Percentiles rank a stretch among this genome's conserved stretches.
These are phyloP conservation scores for Skeletonema marinoi DNA, from an alignment of 108 stramenopile species.

Conservation along the genomic window DNA sequence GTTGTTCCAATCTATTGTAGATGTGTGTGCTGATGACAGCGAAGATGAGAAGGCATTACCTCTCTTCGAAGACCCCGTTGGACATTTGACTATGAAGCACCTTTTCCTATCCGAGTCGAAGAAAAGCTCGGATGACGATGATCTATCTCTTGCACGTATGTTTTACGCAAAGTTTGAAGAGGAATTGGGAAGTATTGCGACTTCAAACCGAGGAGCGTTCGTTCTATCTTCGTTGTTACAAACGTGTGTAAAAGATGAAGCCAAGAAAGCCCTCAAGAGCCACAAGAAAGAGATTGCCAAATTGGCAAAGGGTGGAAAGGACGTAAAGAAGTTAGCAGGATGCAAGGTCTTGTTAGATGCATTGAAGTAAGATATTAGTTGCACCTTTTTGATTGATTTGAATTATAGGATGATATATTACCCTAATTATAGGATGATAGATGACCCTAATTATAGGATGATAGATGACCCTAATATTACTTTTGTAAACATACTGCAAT, in stretches of 20 bases:
- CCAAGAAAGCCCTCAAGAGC: conserved; percentile 45
- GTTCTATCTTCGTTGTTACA: conserved; percentile 71
- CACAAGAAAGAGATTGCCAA: conserved; percentile 43
- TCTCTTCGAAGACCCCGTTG: conserved; percentile 78
- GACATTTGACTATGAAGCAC: conserved; percentile 76
- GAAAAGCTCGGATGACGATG: conserved; percentile 24
- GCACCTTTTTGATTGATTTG: background rate
- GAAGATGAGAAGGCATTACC: conserved; percentile 21
- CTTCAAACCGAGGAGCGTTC: conserved; percentile 81
- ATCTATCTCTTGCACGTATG: conserved; percentile 40
- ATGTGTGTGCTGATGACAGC: conserved; percentile 40
- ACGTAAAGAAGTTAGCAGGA: conserved; percentile 61
- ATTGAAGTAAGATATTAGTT: conserved; percentile 19
- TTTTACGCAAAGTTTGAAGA: conserved; percentile 52
- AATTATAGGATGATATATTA: background rate
- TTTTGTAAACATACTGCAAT: background rate
- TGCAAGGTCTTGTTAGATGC: conserved; percentile 60
- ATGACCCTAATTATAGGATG: too few relatives aligned
- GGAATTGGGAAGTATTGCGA: conserved; percentile 52
- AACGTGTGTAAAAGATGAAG: conserved; percentile 45
- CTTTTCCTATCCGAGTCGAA: conserved; percentile 64
- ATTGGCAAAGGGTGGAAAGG: conserved; percentile 40
- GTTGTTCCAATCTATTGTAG: conserved; percentile 54
- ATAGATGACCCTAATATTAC: background rate
- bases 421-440: background rate